Evolutionary conservation across 2,329 filamentous ascomycete species (phyloP), one percentile per base, ranked within the genome.

Genomic region (Fonsecaea pugnacius): DNA sequence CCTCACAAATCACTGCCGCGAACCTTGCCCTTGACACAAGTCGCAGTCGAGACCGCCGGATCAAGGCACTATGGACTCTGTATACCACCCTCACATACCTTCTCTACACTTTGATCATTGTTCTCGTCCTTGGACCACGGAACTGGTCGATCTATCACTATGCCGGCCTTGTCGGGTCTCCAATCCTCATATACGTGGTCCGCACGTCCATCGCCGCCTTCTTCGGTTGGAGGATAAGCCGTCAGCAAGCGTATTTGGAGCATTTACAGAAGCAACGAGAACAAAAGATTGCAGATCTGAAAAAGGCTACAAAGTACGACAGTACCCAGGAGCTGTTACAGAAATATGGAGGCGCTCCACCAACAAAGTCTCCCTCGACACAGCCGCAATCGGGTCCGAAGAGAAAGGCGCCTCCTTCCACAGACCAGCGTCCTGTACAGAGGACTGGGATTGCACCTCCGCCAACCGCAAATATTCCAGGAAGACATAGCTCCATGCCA

Each of bases 241-340:
- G 83, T 16, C 83, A 91, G 10, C 86, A 89, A 70, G 77, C 82
- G 43, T 85, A 89, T 46, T 83, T 98, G 33, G 89, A 94, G 71
- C 85, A 85, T 21, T 84, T 93, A 38, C 87, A 93, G 72, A 86
- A 87, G 60, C 91, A 97, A 76, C 88, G 94, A 60, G 87, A 91
- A 64, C 87, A 87, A 71, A 96, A 93, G 1, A 98, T 99, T 69
- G 90, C 96, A 75, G 93, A 93, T 78, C 86, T 99, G 68, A 99
- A 99, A 78, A 88, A 90, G 64, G 93, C 93, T 30, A 99, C 95
- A 36, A 96, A 91, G 76, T 99, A 97, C 79, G 91, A 98, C 77
- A 95, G 93, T 35, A 99, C 95, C 1, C 87, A 96, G 73, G 88
- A 97, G 75, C 79, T 99, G 65, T 85, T 99, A 10, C 91, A 98